A percentile compares a stretch with the other conserved stretches of the same genome.
These are phyloP conservation scores for Trichoderma guizhouense DNA, from an alignment of 2,329 filamentous ascomycete genomes.

Conservation along the genomic window DNA sequence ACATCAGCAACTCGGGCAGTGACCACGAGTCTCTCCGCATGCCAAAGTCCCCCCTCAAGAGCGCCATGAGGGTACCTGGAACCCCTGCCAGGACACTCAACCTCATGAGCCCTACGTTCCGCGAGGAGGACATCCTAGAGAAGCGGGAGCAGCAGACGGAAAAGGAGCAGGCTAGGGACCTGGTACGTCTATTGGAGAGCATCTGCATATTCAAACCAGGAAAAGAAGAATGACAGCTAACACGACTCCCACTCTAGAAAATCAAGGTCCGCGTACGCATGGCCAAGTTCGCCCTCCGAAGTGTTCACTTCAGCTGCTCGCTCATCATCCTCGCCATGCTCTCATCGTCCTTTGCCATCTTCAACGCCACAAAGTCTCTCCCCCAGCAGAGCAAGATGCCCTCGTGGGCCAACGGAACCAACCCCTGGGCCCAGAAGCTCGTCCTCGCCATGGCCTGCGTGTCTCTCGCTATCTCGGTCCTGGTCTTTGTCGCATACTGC, in stretches of 20 bases:
- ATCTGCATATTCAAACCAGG: neutral
- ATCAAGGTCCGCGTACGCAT: constrained; percentile 87
- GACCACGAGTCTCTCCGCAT: constrained; percentile 56
- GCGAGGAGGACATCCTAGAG: constrained; percentile 81
- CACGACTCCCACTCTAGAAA: constrained; percentile 56
- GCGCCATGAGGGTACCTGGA: constrained; percentile 82
- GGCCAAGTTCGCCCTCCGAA: constrained; percentile 91
- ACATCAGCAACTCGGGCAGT: constrained; percentile 63
- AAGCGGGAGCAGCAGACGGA: constrained; percentile 79
- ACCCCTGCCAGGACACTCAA: constrained; percentile 74
- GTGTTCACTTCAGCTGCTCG: constrained; percentile 95
- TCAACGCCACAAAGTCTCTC: constrained; percentile 78
- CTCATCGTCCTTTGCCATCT: constrained; percentile 83
- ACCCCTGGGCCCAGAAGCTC: constrained; percentile 80
- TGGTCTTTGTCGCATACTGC: constrained; percentile 83
- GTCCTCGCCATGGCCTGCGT: constrained; percentile 76
- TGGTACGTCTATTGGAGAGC: constrained; percentile 59
- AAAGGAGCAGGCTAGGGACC: constrained; percentile 79
- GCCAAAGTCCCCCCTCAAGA: constrained; percentile 80
- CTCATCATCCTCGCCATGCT: constrained; percentile 92
- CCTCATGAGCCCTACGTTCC: constrained; percentile 86
- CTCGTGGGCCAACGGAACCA: constrained; percentile 74
- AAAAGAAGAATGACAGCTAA: neutral
- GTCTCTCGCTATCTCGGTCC: constrained; percentile 73
- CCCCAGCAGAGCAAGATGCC: constrained; percentile 76